phyloP scores from a whole-genome alignment of 23 red algal species.

The Chondrus crispus region DNA sequence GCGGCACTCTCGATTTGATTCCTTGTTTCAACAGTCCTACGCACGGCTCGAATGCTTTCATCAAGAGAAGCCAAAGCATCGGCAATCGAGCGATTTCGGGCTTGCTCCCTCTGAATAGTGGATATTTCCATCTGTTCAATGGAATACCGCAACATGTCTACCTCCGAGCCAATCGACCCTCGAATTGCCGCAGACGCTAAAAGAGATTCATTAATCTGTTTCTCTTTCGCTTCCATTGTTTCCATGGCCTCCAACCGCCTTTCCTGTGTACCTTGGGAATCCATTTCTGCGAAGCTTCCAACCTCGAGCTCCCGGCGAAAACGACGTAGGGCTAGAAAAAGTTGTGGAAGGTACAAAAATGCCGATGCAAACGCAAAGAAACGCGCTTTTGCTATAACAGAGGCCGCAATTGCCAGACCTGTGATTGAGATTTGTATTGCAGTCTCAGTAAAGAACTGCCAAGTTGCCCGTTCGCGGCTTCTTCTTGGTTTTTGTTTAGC shows the following conservation, averaged over 20 bases:
- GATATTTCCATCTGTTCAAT: not conserved
- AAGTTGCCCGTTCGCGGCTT: no score
- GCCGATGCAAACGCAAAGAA: constrained; percentile 15
- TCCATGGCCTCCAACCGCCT: no score
- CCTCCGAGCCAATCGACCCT: not conserved
- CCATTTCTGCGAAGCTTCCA: not conserved
- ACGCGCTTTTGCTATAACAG: not conserved
- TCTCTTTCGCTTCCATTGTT: no score
- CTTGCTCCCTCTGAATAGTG: constrained; percentile 17
- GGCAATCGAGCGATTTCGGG: constrained; percentile 6
- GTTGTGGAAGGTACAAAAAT: constrained; percentile 29
- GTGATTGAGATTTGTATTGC: constrained; percentile 19
- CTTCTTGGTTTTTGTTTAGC: no score
- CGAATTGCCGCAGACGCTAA: not conserved
- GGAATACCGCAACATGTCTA: constrained; percentile 11
- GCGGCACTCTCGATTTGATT: not conserved
- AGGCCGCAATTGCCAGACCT: not conserved
- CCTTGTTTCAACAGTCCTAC: not conserved
- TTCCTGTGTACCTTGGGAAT: no score
- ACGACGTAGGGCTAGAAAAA: not conserved
- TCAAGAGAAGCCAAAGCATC: constrained; percentile 13
- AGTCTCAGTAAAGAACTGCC: constrained; percentile 22
- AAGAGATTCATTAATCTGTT: no score
- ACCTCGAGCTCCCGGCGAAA: not conserved
- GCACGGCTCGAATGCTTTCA: not conserved